phyloP scores from a whole-genome alignment of 768 basidiomycete species.

The Hemileccinum rubropunctum region DNA sequence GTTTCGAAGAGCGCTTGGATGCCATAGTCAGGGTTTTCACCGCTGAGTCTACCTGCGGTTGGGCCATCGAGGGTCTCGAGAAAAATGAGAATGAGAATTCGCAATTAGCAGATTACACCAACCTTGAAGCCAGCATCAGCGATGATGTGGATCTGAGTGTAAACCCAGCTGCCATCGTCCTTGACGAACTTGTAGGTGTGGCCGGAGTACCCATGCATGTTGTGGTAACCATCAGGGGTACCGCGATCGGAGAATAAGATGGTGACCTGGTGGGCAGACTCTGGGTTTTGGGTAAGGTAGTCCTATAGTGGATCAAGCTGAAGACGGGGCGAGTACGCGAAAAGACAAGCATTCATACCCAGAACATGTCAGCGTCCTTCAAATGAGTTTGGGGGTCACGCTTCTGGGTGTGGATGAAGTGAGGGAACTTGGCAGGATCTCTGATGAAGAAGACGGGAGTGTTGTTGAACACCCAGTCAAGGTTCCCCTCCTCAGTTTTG shows the following conservation, averaged over 20 bases:
- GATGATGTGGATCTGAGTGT: constrained; percentile 82
- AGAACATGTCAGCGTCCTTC: constrained; percentile 84
- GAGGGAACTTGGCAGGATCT: constrained; percentile 86
- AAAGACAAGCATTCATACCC: constrained; percentile 42
- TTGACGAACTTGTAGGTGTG: constrained; percentile 91
- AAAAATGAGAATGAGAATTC: background rate
- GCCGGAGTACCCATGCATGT: constrained; percentile 90
- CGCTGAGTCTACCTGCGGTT: constrained; percentile 62
- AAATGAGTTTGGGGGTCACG: constrained; percentile 89
- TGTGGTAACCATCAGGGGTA: constrained; percentile 86
- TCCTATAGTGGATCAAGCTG: constrained; percentile 50
- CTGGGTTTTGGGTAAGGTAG: constrained; percentile 83
- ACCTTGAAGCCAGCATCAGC: constrained; percentile 83
- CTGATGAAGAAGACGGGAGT: constrained; percentile 90
- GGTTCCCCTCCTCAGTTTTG: constrained; percentile 87
- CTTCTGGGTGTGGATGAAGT: constrained; percentile 94
- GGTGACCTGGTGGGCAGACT: constrained; percentile 86
- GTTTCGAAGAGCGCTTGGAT: constrained; percentile 74
- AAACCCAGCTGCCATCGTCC: constrained; percentile 78
- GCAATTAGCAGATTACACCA: background rate
- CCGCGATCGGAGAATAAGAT: constrained; percentile 95
- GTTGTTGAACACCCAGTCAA: constrained; percentile 92
- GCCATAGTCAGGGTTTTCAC: constrained; percentile 83
- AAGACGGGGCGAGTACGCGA: background rate
- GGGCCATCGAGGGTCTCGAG: constrained; percentile 66